These are phyloP conservation scores for Beta corolliflora DNA, from an alignment of 179 eudicot species.

Conservation along the genomic window DNA sequence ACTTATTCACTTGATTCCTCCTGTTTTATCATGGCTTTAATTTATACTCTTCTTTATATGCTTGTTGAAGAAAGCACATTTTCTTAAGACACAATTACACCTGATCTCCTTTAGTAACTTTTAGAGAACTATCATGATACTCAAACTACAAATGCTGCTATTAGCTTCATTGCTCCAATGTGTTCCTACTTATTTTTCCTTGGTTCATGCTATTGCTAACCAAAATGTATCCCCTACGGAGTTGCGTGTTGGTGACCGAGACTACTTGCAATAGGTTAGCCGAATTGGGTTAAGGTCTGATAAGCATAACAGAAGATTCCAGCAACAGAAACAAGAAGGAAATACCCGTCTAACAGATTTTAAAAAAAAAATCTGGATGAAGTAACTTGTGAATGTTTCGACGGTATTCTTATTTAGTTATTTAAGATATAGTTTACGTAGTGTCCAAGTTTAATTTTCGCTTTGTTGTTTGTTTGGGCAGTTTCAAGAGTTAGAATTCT, in stretches of 20 bases:
- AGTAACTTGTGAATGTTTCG: too few species aligned
- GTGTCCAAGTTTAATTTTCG: too few species aligned
- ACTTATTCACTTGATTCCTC: conserved; percentile 17
- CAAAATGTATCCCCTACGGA: conserved; percentile 17
- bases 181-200: conserved; percentile 17
- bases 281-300: too few species aligned
- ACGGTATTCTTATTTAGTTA: too few species aligned
- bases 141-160: conserved; percentile 37
- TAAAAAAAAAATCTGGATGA: too few species aligned
- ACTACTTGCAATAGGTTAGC: too few species aligned
- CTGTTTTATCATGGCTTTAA: background rate
- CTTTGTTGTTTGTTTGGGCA: too few species aligned
- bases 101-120: background rate
- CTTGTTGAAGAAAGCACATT: background rate
- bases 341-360: conserved; percentile 20
- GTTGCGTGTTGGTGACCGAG: conserved; percentile 28
- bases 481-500: too few species aligned
- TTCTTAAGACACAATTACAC: background rate
- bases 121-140: conserved; percentile 16
- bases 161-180: conserved; percentile 34
- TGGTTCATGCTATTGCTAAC: background rate
- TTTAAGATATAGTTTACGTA: too few species aligned
- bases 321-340: conserved; percentile 50
- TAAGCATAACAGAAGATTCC: too few species aligned
- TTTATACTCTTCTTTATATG: background rate